Evolutionary conservation across 2,329 filamentous ascomycete genomes (phyloP), one percentile per base, ranked within the genome.

Genomic region (Colletotrichum phormii): DNA sequence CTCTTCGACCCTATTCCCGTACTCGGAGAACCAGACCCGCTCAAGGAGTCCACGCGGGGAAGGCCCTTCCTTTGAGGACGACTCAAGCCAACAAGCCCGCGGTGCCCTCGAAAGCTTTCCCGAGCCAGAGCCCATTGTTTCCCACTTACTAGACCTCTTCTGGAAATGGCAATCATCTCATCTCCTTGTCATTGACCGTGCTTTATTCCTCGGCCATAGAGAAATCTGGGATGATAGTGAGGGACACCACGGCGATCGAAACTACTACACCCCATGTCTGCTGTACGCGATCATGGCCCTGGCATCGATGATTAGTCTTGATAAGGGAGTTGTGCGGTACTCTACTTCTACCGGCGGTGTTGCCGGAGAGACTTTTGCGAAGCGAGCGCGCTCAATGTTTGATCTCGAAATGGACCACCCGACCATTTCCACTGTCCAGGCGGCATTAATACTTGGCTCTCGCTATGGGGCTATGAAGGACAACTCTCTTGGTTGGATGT

Each of bases 51-150:
- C 54, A 24, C 24, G 29, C 7, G 24, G 35, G 12, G 53, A 31
- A 24, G 22, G 15, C 9, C 6, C 18, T 3, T 12, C 35, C 5
- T 53, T 54, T 1, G 53, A 66, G 6, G 55, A 66, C 18, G 64
- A 66, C 13, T 26, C 37, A 5, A 35, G 13, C 26, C 4, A 26
- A 7, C 64, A 35, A 26, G 31, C 54, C 8, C 64, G 35, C 1
- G 55, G 29, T 26, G 22, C 60, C 5, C 58, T 42, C 58, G 66
- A 73, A 26, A 7, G 22, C 7, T 33, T 51, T 5, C 71, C 71
- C 3, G 71, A 73, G 12, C 71, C 71, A n/a, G 71, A 73, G n/a
- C 71, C 71, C 2, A 73, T 73, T 3, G 71, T 73, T 4, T 29
- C 71, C 15, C 42, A 73, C 15, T 46, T 73, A 3, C 66, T 73